A percentile compares a stretch with the other conserved stretches of the same genome.
phyloP scores from a whole-genome alignment of 169 alveolate genomes.

The Sarcocystis neurona region DNA sequence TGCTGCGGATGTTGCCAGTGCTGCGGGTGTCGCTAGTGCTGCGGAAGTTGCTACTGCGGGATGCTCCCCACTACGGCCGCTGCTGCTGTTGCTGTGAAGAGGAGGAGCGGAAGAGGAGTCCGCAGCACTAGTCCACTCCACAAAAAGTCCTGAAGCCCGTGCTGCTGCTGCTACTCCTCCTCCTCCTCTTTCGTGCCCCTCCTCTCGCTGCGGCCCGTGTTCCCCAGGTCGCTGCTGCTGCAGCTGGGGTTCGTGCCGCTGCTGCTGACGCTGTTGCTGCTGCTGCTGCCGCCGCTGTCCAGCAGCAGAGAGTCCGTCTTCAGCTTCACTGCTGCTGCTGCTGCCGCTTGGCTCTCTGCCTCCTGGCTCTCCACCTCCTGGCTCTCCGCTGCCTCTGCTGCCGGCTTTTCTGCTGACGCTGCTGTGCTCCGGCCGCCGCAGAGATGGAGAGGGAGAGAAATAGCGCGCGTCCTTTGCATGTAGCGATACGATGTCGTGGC shows the following conservation, averaged over 20 bases:
- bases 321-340: neutral
- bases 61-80: too few species aligned
- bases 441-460: neutral
- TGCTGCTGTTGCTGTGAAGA: too few species aligned
- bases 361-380: too few species aligned
- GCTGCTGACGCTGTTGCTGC: neutral
- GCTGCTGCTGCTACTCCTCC: neutral
- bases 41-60: too few species aligned
- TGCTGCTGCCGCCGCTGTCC: constrained; percentile 26
- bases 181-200: neutral
- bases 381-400: too few species aligned
- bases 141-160: too few species aligned
- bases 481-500: neutral
- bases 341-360: constrained; percentile 45
- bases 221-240: neutral
- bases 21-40: too few species aligned
- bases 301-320: neutral
- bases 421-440: too few species aligned
- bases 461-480: neutral
- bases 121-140: too few species aligned
- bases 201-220: neutral
- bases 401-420: too few species aligned
- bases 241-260: neutral
- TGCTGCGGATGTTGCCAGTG: too few species aligned
- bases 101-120: too few species aligned